Percentiles rank a stretch among this genome's conserved stretches.
Evolutionary conservation across 208 protist genomes (phyloP).

Genomic region (Lotmaria passim): DNA sequence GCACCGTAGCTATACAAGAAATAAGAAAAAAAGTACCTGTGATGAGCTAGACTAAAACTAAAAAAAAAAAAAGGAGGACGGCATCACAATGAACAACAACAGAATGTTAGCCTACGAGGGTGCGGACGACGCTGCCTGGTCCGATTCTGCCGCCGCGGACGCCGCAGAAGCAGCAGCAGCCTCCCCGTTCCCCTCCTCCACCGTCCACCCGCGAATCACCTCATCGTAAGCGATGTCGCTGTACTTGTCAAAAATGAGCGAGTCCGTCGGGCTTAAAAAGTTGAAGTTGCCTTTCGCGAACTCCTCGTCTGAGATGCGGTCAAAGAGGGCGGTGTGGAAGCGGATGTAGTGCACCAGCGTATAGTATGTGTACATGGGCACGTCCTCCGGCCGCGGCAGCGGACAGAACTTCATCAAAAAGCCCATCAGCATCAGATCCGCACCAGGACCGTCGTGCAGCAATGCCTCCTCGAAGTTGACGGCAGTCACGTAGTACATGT

Average conservation of each 20-base stretch:
- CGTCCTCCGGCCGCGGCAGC: constrained; percentile 84
- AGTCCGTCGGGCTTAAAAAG: constrained; percentile 82
- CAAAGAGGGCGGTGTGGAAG: constrained; percentile 90
- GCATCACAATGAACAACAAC: too few species aligned
- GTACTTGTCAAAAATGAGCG: constrained; percentile 84
- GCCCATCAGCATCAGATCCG: constrained; percentile 88
- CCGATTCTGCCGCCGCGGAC: too few species aligned
- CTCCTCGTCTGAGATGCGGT: constrained; percentile 82
- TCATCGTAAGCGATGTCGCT: constrained; percentile 69
- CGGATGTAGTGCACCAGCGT: constrained; percentile 92
- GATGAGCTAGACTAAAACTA: neutral
- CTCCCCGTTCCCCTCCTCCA: constrained; percentile 29
- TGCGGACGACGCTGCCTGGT: neutral
- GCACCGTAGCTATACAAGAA: too few species aligned
- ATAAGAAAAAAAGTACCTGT: neutral
- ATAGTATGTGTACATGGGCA: constrained; percentile 92
- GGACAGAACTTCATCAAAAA: constrained; percentile 92
- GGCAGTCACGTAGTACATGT: constrained; percentile 92
- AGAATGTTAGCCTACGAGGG: too few species aligned
- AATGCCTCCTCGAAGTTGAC: constrained; percentile 91
- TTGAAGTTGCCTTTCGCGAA: constrained; percentile 92
- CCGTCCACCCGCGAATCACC: constrained; percentile 73
- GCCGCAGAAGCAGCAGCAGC: constrained; percentile 1
- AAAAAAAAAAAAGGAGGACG: too few species aligned
- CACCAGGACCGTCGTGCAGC: constrained; percentile 77